Conservation (phyloP, 441 rosid genomes). For the Eruca vesicaria region DNA sequence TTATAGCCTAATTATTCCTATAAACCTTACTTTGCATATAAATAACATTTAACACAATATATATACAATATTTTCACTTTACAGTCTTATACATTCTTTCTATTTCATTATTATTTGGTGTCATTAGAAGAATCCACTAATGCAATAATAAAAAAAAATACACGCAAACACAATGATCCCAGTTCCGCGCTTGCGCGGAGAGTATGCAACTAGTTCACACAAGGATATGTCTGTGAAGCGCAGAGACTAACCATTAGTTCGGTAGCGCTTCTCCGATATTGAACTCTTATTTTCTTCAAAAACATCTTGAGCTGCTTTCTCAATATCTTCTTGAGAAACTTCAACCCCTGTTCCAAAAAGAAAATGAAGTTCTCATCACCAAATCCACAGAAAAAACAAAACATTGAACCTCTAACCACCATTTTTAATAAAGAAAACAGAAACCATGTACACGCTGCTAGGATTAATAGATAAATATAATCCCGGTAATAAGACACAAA, state of each 20-base stretch:
- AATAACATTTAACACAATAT: too few species aligned
- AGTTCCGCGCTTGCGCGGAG: too few species aligned
- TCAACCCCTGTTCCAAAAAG: conserved; percentile 63
- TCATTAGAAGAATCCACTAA: too few species aligned
- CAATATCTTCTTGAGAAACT: conserved; percentile 74
- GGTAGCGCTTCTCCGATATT: conserved; percentile 73
- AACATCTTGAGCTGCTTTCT: conserved; percentile 50
- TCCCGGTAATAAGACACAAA: not conserved
- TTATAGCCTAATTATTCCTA: too few species aligned
- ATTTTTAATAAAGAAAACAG: not conserved
- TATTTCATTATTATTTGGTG: too few species aligned
- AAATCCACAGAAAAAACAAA: conserved; percentile 5
- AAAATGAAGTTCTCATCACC: conserved; percentile 15
- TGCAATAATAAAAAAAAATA: too few species aligned
- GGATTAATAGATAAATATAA: not conserved
- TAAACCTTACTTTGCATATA: too few species aligned
- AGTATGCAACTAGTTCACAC: too few species aligned
- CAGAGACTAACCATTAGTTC: conserved; percentile 72
- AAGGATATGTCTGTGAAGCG: not conserved
- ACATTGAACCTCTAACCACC: not conserved
- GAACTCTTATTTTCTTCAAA: conserved; percentile 63
- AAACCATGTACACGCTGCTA: not conserved
- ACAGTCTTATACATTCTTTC: too few species aligned
- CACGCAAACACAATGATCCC: too few species aligned
- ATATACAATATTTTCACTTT: too few species aligned